These are phyloP conservation scores for Pterocarpus macrocarpus DNA, from an alignment of 306 rosid genomes.

Conservation along the genomic window DNA sequence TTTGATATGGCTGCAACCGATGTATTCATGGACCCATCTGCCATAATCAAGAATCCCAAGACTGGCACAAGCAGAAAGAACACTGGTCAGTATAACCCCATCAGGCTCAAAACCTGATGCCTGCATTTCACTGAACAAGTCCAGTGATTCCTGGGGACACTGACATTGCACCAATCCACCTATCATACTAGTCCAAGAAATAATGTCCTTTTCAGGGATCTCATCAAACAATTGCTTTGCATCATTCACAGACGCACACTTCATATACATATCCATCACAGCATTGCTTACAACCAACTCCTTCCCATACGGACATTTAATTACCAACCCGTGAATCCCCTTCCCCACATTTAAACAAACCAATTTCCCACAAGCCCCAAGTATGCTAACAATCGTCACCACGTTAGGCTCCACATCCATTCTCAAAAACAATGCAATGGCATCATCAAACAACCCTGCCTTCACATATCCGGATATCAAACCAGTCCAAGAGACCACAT, in stretches of 20 bases:
- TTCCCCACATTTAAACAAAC: conserved; percentile 63
- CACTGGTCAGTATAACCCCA: conserved; percentile 68
- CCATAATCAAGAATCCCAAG: conserved; percentile 81
- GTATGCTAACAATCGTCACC: conserved; percentile 70
- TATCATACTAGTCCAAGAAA: conserved; percentile 80
- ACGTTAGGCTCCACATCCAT: conserved; percentile 72
- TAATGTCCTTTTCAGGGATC: conserved; percentile 66
- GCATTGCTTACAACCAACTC: conserved; percentile 72
- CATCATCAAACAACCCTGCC: conserved; percentile 64
- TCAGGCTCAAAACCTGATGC: conserved; percentile 64
- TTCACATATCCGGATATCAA: conserved; percentile 72
- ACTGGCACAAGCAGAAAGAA: conserved; percentile 81
- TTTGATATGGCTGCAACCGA: conserved; percentile 61
- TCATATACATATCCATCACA: conserved; percentile 75
- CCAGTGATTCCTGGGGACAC: conserved; percentile 67
- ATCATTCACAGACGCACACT: conserved; percentile 66
- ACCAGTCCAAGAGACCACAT: conserved; percentile 88
- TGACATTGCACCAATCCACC: conserved; percentile 77
- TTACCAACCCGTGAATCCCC: conserved; percentile 75
- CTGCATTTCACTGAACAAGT: conserved; percentile 68
- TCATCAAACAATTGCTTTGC: conserved; percentile 69
- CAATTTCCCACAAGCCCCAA: conserved; percentile 73
- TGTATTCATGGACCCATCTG: conserved; percentile 78
- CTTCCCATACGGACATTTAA: conserved; percentile 46
- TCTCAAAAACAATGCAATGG: conserved; percentile 54